Percentiles rank a stretch among this genome's conserved stretches.
These are phyloP conservation scores for Neocucurbitaria cava DNA, from an alignment of 2,329 filamentous ascomycete species.

Conservation along the genomic window DNA sequence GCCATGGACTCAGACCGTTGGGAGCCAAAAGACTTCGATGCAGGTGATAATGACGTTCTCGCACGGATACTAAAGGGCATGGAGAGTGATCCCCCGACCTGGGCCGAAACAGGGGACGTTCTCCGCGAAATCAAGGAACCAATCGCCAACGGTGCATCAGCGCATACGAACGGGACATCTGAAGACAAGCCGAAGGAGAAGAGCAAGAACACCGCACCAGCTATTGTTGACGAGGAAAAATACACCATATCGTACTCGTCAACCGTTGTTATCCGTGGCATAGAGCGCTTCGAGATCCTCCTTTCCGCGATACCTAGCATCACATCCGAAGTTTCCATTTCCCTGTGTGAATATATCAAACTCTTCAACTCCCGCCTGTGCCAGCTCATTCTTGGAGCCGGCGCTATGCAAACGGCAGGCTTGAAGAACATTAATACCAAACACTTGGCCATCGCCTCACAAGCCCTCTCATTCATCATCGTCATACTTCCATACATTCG, in stretches of 20 bases:
- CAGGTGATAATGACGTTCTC: constrained; percentile 67
- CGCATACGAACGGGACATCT: constrained; percentile 39
- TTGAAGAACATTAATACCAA: constrained; percentile 92
- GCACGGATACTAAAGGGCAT: constrained; percentile 71
- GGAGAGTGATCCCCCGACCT: constrained; percentile 71
- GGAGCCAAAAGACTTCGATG: constrained; percentile 77
- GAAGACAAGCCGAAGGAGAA: constrained; percentile 41
- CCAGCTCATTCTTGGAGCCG: constrained; percentile 95
- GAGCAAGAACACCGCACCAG: constrained; percentile 60
- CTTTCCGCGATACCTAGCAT: constrained; percentile 87
- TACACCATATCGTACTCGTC: constrained; percentile 88
- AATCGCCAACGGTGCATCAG: constrained; percentile 30
- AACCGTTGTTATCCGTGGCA: constrained; percentile 78
- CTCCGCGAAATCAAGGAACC: constrained; percentile 28
- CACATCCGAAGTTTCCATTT: constrained; percentile 79
- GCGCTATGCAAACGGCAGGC: constrained; percentile 85
- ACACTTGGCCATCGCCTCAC: constrained; percentile 89
- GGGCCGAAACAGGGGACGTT: constrained; percentile 64
- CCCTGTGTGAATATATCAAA: constrained; percentile 84
- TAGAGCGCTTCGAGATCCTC: constrained; percentile 83
- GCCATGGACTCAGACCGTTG: constrained; percentile 83
- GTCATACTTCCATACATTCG: constrained; percentile 87
- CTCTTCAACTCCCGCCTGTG: constrained; percentile 95
- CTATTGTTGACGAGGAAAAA: constrained; percentile 81
- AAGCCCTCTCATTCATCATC: constrained; percentile 86